These are phyloP conservation scores for Coprinopsis sp. DNA, from an alignment of 768 basidiomycete species.

Conservation along the genomic window DNA sequence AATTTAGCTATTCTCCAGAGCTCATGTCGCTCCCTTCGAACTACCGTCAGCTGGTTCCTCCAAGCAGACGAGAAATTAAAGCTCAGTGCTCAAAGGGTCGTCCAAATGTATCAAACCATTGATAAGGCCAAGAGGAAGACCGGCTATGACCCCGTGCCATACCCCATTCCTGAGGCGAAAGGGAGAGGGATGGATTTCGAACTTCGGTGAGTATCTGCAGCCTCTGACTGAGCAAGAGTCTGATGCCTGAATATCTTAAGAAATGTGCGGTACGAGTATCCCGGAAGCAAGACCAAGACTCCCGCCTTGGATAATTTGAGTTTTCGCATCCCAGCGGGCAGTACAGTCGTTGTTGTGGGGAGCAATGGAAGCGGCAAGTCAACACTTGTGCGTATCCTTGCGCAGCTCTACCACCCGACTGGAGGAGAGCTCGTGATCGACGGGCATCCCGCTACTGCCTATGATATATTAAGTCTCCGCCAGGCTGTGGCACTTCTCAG, in stretches of 20 bases:
- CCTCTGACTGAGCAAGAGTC: background rate
- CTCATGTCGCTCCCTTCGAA: conserved; percentile 14
- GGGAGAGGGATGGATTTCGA: conserved; percentile 3
- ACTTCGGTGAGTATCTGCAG: background rate
- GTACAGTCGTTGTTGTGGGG: conserved; percentile 38
- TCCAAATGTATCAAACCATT: no score
- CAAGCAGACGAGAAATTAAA: background rate
- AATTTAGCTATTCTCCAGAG: conserved; percentile 21
- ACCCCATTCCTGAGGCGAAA: no score
- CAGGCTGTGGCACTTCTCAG: conserved; percentile 29
- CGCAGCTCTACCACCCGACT: conserved; percentile 30
- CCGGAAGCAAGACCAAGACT: conserved; percentile 20
- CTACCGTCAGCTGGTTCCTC: conserved; percentile 12
- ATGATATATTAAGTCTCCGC: conserved; percentile 26
- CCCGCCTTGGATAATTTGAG: conserved; percentile 28
- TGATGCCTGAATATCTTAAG: background rate
- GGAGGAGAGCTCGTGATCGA: conserved; percentile 31
- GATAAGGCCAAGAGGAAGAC: no score
- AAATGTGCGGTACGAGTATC: conserved; percentile 34
- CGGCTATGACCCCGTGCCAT: no score
- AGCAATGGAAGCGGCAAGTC: conserved; percentile 38
- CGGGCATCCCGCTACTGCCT: conserved; percentile 24
- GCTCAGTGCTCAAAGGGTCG: background rate
- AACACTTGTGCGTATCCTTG: conserved; percentile 33
- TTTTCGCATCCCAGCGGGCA: conserved; percentile 31